Conservation (phyloP, 768 basidiomycete species). For the Suillus plorans region DNA sequence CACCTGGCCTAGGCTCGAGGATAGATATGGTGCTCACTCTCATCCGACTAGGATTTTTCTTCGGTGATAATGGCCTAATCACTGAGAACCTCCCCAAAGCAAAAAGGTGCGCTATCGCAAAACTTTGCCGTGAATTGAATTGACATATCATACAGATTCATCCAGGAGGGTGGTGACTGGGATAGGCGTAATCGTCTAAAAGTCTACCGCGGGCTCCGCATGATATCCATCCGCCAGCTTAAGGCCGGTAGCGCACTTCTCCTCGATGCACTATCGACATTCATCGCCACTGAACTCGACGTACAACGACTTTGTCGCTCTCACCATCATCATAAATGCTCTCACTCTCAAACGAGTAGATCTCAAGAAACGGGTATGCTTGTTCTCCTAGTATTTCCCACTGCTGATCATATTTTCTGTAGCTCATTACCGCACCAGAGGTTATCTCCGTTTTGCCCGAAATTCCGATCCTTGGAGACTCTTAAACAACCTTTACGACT, state of each 20-base stretch:
- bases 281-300: conserved; percentile 91
- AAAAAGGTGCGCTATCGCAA: conserved; percentile 57
- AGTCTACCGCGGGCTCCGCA: conserved; percentile 87
- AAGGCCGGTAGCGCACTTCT: conserved; percentile 84
- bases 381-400: not conserved
- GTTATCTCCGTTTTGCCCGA: conserved; percentile 84
- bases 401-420: conserved; percentile 10
- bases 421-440: conserved; percentile 87
- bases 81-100: conserved; percentile 73
- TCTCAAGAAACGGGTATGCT: conserved; percentile 81
- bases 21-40: conserved; percentile 92
- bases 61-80: conserved; percentile 72
- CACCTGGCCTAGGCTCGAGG: conserved; percentile 86
- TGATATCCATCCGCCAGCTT: conserved; percentile 85
- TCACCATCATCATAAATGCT: conserved; percentile 79
- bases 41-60: conserved; percentile 90
- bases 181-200: conserved; percentile 95
- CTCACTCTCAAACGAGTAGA: conserved; percentile 80
- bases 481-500: conserved; percentile 86
- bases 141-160: conserved; percentile 51
- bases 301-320: conserved; percentile 87
- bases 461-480: conserved; percentile 81
- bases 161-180: conserved; percentile 98
- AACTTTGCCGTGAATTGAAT: not conserved
- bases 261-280: conserved; percentile 90